Base-by-base conservation (phyloP, 116 monocot genomes). In the Papilionanthe hybrid region DNA sequence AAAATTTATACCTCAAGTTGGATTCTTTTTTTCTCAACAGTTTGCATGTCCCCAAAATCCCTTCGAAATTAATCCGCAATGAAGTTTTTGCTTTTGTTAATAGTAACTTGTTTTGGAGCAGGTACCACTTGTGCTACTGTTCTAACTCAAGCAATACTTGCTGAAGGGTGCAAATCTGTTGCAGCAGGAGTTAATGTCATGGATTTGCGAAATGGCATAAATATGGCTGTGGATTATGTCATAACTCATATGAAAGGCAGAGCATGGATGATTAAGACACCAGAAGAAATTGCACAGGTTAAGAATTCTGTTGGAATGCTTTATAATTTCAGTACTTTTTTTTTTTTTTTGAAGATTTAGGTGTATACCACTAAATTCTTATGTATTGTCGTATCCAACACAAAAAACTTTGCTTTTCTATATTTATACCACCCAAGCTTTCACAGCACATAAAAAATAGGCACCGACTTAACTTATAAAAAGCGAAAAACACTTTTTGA, bases 81-180 rank as follows among this genome's bases (percentile, higher is more conserved):
- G 17, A 37, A 69, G 22, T 69, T 69, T 69, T 69, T 69, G 32
- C 4, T n/a, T 43, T n/a, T 43, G 9, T 8, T 44, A 71, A 73
- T 42, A 20, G 42, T 29, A 9, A 77, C 71, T 42, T 74, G 60
- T 53, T 56, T 77, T 41, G 71, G 15, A 79, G 82, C 90, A 96
- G 93, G 96, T 63, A 96, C 96, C 20, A 93, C 96, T 20, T 96
- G 91, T 79, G 93, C 93, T 74, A 96, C 96, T 78, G 87, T 96
- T 29, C 81, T 96, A 57, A 80, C 90, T 42, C 96, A 93, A 75
- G 93, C 96, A 75, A 96, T 96, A 81, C 79, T 96, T n/a, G 77
- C 84, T 45, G 96, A 96, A 88, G 96, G 93, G 28, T 96, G 93
- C 53, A 96, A 93, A 87, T 82, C 91, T 73, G 90, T 96, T 79